Percentiles rank a stretch among this genome's conserved stretches.
phyloP scores from a whole-genome alignment of 2,329 filamentous ascomycete species.

The Nigrograna mackinnonii region DNA sequence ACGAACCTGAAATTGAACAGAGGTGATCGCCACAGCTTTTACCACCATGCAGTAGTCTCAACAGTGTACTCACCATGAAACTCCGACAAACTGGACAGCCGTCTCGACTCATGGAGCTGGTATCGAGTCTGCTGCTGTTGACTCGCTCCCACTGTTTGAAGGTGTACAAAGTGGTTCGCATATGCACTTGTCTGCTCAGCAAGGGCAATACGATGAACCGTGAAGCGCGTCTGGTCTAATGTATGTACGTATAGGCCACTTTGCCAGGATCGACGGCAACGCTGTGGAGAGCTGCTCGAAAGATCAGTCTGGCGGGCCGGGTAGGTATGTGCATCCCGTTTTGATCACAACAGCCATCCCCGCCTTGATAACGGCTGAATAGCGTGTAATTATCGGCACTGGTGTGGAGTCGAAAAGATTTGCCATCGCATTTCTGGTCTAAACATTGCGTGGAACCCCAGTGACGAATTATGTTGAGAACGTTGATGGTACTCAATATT shows the following conservation, averaged over 20 bases:
- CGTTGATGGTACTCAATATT: not conserved
- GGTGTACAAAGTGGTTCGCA: slow-evolving; percentile 5
- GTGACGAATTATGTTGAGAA: too few relatives aligned
- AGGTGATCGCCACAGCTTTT: too few relatives aligned
- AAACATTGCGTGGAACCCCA: too few relatives aligned
- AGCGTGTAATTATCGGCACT: too few relatives aligned
- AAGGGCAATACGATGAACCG: slow-evolving; percentile 14
- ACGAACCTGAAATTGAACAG: too few relatives aligned
- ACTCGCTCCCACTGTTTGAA: slow-evolving; percentile 2
- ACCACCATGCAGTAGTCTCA: too few relatives aligned
- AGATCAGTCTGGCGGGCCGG: slow-evolving; percentile 5
- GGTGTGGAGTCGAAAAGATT: too few relatives aligned
- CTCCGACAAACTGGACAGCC: not conserved
- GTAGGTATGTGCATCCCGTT: slow-evolving; percentile 10
- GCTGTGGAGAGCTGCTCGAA: slow-evolving; percentile 9
- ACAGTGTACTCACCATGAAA: not conserved
- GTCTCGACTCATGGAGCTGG: not conserved
- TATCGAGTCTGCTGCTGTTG: slow-evolving; percentile 1
- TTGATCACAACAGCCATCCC: slow-evolving; percentile 1
- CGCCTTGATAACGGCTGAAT: not conserved
- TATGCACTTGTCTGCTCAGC: slow-evolving; percentile 6
- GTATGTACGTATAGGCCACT: slow-evolving; percentile 4
- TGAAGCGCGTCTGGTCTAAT: slow-evolving; percentile 12
- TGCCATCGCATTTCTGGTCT: too few relatives aligned
- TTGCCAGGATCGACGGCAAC: slow-evolving; percentile 12